These are phyloP conservation scores for Xylaria sp. DNA, from an alignment of 495 filamentous ascomycete species.

Conservation along the genomic window DNA sequence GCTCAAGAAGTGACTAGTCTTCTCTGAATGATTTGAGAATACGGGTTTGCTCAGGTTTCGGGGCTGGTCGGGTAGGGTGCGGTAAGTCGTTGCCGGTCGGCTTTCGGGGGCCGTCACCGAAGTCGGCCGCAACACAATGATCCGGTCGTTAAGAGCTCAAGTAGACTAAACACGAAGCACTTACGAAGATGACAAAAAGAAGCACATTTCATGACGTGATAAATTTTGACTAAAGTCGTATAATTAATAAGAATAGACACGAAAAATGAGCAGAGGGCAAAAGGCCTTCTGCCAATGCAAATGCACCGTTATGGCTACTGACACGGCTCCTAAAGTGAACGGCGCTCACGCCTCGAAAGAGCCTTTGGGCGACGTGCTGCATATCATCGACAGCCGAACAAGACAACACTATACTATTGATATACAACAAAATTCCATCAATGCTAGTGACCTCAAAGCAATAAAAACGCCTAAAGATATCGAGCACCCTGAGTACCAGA, in stretches of 20 bases:
- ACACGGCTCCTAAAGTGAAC: constrained; percentile 15
- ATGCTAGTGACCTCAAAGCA: constrained; percentile 52
- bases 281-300: not conserved
- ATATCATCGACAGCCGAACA: constrained; percentile 22
- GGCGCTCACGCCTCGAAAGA: constrained; percentile 3
- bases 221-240: constrained; percentile 8
- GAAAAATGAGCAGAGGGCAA: not conserved
- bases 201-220: not conserved
- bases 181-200: constrained; percentile 6
- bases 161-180: not conserved
- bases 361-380: constrained; percentile 18
- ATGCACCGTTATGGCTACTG: constrained; percentile 12
- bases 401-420: constrained; percentile 17
- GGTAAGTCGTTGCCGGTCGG: constrained; percentile 4
- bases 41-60: constrained; percentile 6
- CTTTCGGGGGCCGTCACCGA: constrained; percentile 23
- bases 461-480: constrained; percentile 43
- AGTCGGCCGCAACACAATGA: not conserved
- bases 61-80: not conserved
- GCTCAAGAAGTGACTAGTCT: not conserved
- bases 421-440: constrained; percentile 49
- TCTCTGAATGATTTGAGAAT: constrained; percentile 18
- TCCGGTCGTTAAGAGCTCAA: not conserved
- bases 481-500: constrained; percentile 17
- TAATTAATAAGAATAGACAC: constrained; percentile 15